phyloP scores from a whole-genome alignment of 345 rosid genomes.

The Arabidopsis thaliana region TAIR10.1 NC_003071.7:16833501-16834000 shows the following conservation, averaged over 20 bases:
- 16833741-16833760: not conserved
- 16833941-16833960: not conserved
- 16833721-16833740: not conserved
- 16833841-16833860: not conserved
- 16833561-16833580: not conserved
- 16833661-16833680: no score
- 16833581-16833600: not conserved
- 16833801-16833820: not conserved
- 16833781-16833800: constrained; percentile 11
- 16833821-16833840: not conserved
- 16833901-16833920: constrained; percentile 4
- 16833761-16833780: not conserved
- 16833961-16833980: constrained; percentile 20
- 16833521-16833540: not conserved
- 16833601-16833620: not conserved
- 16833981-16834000: constrained; percentile 11
- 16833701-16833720: not conserved
- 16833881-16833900: not conserved
- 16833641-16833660: no score
- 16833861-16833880: not conserved
- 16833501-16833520: constrained; percentile 7
- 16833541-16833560: not conserved
- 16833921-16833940: not conserved
- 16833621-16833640: not conserved
- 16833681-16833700: no score